These are phyloP conservation scores for Coemansia sp. DNA, from an alignment of 192 early-diverging fungal genomes.

Conservation along the genomic window DNA sequence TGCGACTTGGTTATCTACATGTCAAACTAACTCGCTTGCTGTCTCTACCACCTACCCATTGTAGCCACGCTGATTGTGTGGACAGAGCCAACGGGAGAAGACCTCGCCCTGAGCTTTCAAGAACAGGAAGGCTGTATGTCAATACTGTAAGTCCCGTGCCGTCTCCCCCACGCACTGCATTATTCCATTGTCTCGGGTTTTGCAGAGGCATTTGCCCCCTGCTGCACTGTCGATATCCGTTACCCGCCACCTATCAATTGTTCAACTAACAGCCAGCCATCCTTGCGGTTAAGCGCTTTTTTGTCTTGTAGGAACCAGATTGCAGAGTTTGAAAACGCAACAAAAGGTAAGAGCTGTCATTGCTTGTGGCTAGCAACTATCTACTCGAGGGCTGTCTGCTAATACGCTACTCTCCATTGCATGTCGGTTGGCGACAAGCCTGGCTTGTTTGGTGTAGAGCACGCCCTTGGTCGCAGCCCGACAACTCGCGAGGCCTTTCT, in stretches of 20 bases:
- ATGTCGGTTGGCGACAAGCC: background rate
- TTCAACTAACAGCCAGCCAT: background rate
- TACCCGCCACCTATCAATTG: background rate
- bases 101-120: slow-evolving; percentile 93
- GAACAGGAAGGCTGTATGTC: slow-evolving; percentile 81
- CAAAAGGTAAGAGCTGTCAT: slow-evolving; percentile 34
- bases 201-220: background rate
- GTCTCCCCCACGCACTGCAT: background rate
- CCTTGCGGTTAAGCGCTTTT: background rate
- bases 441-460: slow-evolving; percentile 16
- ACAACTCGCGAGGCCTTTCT: slow-evolving; percentile 18
- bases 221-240: background rate
- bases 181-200: background rate
- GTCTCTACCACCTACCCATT: background rate
- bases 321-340: slow-evolving; percentile 48
- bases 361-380: background rate
- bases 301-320: slow-evolving; percentile 44
- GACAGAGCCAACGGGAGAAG: slow-evolving; percentile 61
- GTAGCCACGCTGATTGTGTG: slow-evolving; percentile 94
- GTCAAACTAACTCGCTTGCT: background rate
- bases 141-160: slow-evolving; percentile 61
- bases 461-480: slow-evolving; percentile 8
- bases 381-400: too few species aligned
- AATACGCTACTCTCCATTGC: background rate
- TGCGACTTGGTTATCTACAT: background rate